A percentile compares a stretch with the other conserved stretches of the same genome.
Evolutionary conservation across 108 stramenopile genomes (phyloP).

Genomic region (Fragilaria crotonensis): DNA sequence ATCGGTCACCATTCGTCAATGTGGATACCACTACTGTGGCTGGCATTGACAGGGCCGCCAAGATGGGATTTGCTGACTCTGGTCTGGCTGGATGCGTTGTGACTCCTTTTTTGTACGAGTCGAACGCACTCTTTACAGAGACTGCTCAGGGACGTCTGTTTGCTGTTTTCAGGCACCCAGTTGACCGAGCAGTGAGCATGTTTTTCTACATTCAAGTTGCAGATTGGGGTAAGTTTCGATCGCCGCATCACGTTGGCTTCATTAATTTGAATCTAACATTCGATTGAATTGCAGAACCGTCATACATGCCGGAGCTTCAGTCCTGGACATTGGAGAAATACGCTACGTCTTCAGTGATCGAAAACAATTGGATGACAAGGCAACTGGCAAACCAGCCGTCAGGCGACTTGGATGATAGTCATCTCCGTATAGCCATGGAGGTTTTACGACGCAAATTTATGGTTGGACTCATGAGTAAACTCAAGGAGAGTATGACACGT

Average conservation of each 20-base stretch:
- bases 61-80: constrained; percentile 49
- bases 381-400: constrained; percentile 33
- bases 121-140: constrained; percentile 41
- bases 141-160: constrained; percentile 45
- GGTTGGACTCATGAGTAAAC: constrained; percentile 41
- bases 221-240: constrained; percentile 20
- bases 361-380: constrained; percentile 61
- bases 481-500: constrained; percentile 43
- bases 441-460: constrained; percentile 43
- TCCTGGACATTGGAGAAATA: constrained; percentile 47
- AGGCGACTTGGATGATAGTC: constrained; percentile 37
- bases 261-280: constrained; percentile 23
- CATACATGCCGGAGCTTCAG: constrained; percentile 44
- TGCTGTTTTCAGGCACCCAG: constrained; percentile 50
- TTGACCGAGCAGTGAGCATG: constrained; percentile 47
- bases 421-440: constrained; percentile 39
- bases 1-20: constrained; percentile 50
- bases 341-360: constrained; percentile 29
- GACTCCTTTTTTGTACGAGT: constrained; percentile 42
- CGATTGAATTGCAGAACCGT: constrained; percentile 40
- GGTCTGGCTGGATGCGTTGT: constrained; percentile 45
- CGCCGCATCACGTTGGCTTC: neutral
- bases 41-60: constrained; percentile 38
- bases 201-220: constrained; percentile 42
- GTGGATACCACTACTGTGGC: constrained; percentile 49